A percentile compares a stretch with the other conserved stretches of the same genome.
Evolutionary conservation across 1,139 yeast species (phyloP).

Genomic region (Yamadazyma atlantica): DNA sequence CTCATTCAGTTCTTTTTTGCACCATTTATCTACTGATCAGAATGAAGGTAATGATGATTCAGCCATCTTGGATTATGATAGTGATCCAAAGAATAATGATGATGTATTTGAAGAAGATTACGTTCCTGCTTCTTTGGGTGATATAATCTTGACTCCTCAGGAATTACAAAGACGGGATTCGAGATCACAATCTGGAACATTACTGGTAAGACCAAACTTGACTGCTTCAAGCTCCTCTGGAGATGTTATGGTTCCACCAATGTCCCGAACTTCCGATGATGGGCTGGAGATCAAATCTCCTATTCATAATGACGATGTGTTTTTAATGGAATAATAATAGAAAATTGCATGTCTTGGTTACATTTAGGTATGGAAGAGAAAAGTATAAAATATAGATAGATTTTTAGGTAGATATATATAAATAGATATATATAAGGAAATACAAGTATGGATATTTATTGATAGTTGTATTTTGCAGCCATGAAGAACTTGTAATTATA

Average conservation of each 20-base stretch:
- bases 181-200: slow-evolving; percentile 50
- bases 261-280: neutral
- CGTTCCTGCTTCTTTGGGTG: slow-evolving; percentile 74
- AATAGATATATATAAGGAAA: too few species aligned
- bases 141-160: slow-evolving; percentile 71
- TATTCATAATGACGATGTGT: slow-evolving; percentile 14
- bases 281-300: slow-evolving; percentile 4
- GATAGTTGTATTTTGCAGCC: too few species aligned
- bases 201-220: slow-evolving; percentile 36
- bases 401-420: too few species aligned
- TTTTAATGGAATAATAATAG: slow-evolving; percentile 29
- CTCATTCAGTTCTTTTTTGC: slow-evolving; percentile 15
- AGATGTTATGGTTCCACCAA: slow-evolving; percentile 1
- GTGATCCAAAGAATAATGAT: slow-evolving; percentile 36
- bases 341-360: too few species aligned
- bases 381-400: too few species aligned
- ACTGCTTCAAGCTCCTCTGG: slow-evolving; percentile 7
- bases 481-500: too few species aligned
- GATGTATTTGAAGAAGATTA: slow-evolving; percentile 63
- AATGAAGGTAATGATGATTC: slow-evolving; percentile 8
- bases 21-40: neutral
- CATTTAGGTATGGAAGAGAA: too few species aligned
- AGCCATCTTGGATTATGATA: slow-evolving; percentile 11
- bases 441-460: too few species aligned
- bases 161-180: slow-evolving; percentile 69